Evolutionary conservation across 345 rosid species (phyloP), one percentile per base, ranked within the genome.

Genomic region (Lepidium didymum): DNA sequence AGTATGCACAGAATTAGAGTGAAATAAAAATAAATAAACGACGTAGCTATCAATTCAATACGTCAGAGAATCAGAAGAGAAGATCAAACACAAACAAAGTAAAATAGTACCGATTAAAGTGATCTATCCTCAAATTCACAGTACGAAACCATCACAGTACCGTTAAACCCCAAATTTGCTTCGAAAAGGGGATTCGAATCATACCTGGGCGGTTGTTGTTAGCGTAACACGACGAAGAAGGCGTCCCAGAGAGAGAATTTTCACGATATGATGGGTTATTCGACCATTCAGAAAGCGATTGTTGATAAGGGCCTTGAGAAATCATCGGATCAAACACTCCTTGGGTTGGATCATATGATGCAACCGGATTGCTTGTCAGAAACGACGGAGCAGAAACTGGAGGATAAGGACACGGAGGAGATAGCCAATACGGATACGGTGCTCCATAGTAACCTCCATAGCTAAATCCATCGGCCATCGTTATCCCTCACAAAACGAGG

Each of bases 401-500:
- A 29, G 64, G 74, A 6, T 62, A 8, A 2, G 53, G 38, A 37
- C 42, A 15, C 23, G 60, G 55, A 42, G 72, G 38, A 43, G 62
- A 15, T 7, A 52, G 35, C 67, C 68, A 67, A 12, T 12, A 66
- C 40, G 72, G 77, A 49, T 25, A 53, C 34, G 62, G 56, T 45
- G 15, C 14, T 10, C 69, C 62, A 13, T 56, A 34, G 72, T 34
- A 73, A 59, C 63, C 58, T 29, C 63, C 63, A 47, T 60, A 68
- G 33, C 69, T 59, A 38, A 37, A 62, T 36, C 74, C 69, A 54
- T 62, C 74, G 42, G 64, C 40, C 74, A 75, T 75, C 14, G 60
- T 40, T 64, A 56, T 13, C 13, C 36, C 7, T 9, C 3, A 10
- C 43, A 33, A 56, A 47, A 56, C 19, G 65, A 29, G 59, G 27